Percentiles rank a stretch among this genome's conserved stretches.
Conservation (phyloP, 352 stramenopile species). For the Phytopythium mirpurense region DNA sequence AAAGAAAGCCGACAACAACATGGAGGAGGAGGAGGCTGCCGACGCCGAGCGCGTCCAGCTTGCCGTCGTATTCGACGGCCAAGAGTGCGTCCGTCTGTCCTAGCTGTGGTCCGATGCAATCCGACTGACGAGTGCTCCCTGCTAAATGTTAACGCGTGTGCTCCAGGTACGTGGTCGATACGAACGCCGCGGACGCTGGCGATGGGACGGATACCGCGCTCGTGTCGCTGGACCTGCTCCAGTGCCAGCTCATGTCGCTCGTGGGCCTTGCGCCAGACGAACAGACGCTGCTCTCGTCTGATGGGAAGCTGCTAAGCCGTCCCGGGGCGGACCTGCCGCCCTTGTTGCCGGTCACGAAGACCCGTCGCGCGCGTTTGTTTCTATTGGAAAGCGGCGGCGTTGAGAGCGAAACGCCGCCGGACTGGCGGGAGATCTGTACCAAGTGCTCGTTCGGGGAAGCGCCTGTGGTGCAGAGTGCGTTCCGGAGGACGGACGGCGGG, state of each 20-base stretch:
- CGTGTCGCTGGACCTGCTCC: slow-evolving; percentile 50
- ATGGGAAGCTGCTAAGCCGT: slow-evolving; percentile 29
- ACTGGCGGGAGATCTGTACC: slow-evolving; percentile 64
- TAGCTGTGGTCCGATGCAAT: not conserved
- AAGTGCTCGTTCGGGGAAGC: slow-evolving; percentile 47
- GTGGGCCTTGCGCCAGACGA: slow-evolving; percentile 47
- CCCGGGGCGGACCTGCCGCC: slow-evolving; percentile 12
- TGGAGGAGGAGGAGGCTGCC: slow-evolving; percentile 13
- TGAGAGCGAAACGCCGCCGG: slow-evolving; percentile 16
- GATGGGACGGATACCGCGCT: slow-evolving; percentile 12
- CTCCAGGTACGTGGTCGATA: slow-evolving; percentile 6
- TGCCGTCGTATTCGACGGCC: slow-evolving; percentile 42
- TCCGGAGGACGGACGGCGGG: slow-evolving; percentile 18
- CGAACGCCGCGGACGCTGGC: slow-evolving; percentile 11
- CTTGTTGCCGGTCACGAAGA: slow-evolving; percentile 12
- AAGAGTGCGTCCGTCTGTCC: slow-evolving; percentile 69
- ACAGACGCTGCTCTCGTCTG: slow-evolving; percentile 47
- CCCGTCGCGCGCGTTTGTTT: slow-evolving; percentile 28
- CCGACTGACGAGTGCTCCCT: not conserved
- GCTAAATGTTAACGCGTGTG: not conserved
- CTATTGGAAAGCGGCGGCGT: slow-evolving; percentile 18
- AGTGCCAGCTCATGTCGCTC: slow-evolving; percentile 70
- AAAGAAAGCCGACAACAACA: not conserved
- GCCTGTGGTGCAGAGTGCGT: slow-evolving; percentile 49
- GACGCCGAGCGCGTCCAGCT: slow-evolving; percentile 21